Percentiles rank a stretch among this genome's conserved stretches.
Evolutionary conservation across 768 basidiomycete genomes (phyloP).

Genomic region (Lepiota venenata): DNA sequence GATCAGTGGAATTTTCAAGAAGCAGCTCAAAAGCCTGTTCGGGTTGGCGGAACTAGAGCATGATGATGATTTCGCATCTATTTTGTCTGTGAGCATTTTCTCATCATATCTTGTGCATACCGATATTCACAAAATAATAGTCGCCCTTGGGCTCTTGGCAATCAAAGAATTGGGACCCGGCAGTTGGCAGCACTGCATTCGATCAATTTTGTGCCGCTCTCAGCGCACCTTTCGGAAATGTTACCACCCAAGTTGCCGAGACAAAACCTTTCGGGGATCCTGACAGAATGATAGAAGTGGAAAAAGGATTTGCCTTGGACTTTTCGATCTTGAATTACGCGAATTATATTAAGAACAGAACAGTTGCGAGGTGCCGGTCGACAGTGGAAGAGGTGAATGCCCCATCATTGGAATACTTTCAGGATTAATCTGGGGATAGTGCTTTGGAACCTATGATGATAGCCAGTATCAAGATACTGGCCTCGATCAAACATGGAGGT

Average conservation of each 20-base stretch:
- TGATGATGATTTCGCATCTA: constrained; percentile 75
- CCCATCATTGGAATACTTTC: not conserved
- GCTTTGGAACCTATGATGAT: constrained; percentile 84
- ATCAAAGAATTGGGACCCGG: constrained; percentile 82
- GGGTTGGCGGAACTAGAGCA: constrained; percentile 66
- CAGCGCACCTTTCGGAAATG: constrained; percentile 37
- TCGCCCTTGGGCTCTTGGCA: constrained; percentile 75
- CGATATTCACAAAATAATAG: constrained; percentile 26
- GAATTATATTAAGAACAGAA: constrained; percentile 58
- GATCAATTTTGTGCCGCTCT: constrained; percentile 67
- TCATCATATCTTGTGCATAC: constrained; percentile 8
- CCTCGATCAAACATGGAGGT: constrained; percentile 74
- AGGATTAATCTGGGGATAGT: constrained; percentile 37
- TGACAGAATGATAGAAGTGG: constrained; percentile 43
- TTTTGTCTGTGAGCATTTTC: constrained; percentile 52
- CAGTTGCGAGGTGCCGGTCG: constrained; percentile 1
- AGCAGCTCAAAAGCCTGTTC: constrained; percentile 67
- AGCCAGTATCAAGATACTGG: constrained; percentile 56
- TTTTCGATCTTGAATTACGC: constrained; percentile 71
- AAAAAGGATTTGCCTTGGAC: constrained; percentile 48
- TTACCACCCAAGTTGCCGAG: constrained; percentile 24
- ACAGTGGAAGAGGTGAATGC: constrained; percentile 31
- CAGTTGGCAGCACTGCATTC: constrained; percentile 56
- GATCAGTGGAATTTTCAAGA: constrained; percentile 39
- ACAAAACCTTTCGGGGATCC: constrained; percentile 45